Evolutionary conservation across 2,329 filamentous ascomycete genomes (phyloP), one percentile per base, ranked within the genome.

Genomic region (Escovopsis weberi): DNA sequence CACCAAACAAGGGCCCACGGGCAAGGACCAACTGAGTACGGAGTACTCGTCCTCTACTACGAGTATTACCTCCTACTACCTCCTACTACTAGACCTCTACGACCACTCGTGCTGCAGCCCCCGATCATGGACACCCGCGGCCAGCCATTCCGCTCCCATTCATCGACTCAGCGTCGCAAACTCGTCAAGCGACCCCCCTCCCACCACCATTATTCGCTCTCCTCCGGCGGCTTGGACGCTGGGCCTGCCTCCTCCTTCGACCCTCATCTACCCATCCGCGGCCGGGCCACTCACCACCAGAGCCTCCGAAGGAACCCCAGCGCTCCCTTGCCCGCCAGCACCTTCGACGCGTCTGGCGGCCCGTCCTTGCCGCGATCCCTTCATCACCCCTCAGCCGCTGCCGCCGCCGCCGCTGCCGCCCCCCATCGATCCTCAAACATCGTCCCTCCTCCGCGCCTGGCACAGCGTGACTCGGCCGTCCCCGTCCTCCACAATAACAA

Each of bases 221-320:
- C 68, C 48, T 69, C 63, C 40, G 66, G 65, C 55, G 66, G 63
- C 57, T 61, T 70, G 63, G 70, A 75, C 65, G 63, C 65, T 50
- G 53, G 49, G n/a, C 26, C n/a, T n/a, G 52, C 49, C 10, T 6
- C 18, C 33, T 26, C 32, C 50, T 65, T 68, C 63, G 73, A 77
- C 64, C 63, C 68, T 60, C 65, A 65, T 60, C 65, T 65, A 54
- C 76, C 72, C 51, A 62, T 78, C 53, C 67, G 69, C 60, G 78
- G 72, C 66, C 72, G 77, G 67, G 69, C 70, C 61, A 80, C n/a
- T n/a, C n/a, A 75, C 70, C 77, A 75, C 51, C 69, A 72, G 54
- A 78, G 72, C 59, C 66, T 80, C 58, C 71, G 67, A 58, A 70
- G 74, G 58, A 68, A 73, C 56, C 74, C 75, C 51, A 77, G 73